Evolutionary conservation across 441 rosid species (phyloP), one percentile per base, ranked within the genome.

Genomic region (Mallotus repandus): DNA sequence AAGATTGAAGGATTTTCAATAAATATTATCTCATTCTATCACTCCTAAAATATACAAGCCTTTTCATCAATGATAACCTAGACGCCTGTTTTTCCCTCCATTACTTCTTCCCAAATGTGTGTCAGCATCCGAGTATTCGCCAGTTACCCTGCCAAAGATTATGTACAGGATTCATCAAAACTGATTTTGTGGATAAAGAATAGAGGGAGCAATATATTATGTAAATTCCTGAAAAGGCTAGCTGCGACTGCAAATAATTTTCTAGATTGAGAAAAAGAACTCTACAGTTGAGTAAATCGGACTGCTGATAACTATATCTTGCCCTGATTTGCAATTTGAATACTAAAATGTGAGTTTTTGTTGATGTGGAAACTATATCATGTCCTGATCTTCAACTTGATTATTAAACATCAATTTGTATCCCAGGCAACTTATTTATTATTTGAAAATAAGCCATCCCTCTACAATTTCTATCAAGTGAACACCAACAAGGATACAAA

Each of bases 111-210:
- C 1, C 41, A 5, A 0, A n/a, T n/a, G 25, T 60, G 38, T 25
- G 14, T 25, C 55, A 22, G 15, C 5, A 67, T 67, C 70, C 7
- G 16, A 2, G 55, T 67, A 67, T 29, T 50, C 70, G 10, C 70
- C 70, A 50, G 70, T 67, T 67, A 41, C 18, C 70, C 70, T 67
- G 70, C 19, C 18, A 32, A 48, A 43, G 50, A 12, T 4, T n/a
- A 65, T 12, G 15, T 21, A 65, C 52, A 19, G 2, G 11, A 19
- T 5, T 21, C 32, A 59, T 59, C 63, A 59, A 13, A 46, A 49
- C 16, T 21, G 3, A 50, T 57, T 21, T 57, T 58, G 49, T 16
- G 21, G 4, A 14, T 32, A 15, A 38, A 38, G 41, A 38, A 38
- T 6, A 32, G 58, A 29, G 29, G 56, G 61, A 57, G 14, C 35